Base-by-base conservation (phyloP, 208 protist genomes). In the Polymyxa betae region DNA sequence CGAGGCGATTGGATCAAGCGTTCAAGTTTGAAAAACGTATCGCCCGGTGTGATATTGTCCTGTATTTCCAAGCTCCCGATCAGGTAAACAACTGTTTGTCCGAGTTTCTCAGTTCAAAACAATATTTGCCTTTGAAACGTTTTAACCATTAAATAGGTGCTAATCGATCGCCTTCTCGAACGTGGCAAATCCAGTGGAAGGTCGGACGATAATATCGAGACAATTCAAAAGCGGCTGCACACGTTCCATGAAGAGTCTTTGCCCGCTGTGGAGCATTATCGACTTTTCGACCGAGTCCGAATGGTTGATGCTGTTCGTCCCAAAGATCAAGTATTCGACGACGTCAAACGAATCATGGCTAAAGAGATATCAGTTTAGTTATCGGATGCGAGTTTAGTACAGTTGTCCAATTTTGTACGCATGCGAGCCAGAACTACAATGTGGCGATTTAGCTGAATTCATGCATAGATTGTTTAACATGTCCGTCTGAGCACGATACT, bases 161-260 rank as follows among this genome's bases (percentile, higher is more conserved):
- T 94, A 40, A 49, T 90, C 29, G 41, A 87, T 44, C 93, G 95
- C n/a, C 88, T 95, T 24, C 60, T 96, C 35, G 89, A 94, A 41
- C 92, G 95, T 38, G 94, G 93, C 29, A 43, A 94, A 54, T 95
- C 95, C 16, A 93, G 91, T 89, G 94, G 93, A 0, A 77, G 95
- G 5, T 46, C 87, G 41, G 95, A 96, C 88, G 95, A 96, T 93
- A 96, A 96, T 92, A 45, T 91, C 40, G 94, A 95, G 64, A 92
- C 94, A 16, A 95, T 96, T 87, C 64, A 78, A 1, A 96, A 96
- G 93, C 90, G 95, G 0, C 93, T 93, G 87, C n/a, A 0, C 0
- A 95, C 93, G 0, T 95, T 82, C 89, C 45, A 88, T 43, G 35
- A 82, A n/a, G 72, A 82, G 35, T 82, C 72, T 5, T 12, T 82